Conservation (phyloP, 139 green algal species). For the Tetraselmis striata region DNA sequence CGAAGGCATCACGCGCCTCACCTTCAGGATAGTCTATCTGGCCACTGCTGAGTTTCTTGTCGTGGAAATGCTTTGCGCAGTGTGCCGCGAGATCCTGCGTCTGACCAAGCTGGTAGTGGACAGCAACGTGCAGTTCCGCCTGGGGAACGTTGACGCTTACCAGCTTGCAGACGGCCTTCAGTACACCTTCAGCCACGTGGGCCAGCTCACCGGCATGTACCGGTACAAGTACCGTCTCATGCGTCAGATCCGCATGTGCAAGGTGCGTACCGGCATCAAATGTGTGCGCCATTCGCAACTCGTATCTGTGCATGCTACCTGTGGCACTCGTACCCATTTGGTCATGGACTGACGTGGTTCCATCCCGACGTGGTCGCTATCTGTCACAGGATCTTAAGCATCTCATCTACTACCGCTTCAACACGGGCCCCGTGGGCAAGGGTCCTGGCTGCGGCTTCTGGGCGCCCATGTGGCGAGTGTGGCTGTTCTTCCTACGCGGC, state of each 20-base stretch:
- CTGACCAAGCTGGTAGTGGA: constrained; percentile 98
- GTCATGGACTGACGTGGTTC: too few species aligned
- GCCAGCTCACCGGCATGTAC: constrained; percentile 97
- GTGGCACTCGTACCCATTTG: too few species aligned
- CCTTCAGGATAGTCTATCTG: too few species aligned
- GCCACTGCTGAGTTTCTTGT: too few species aligned
- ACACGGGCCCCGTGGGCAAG: constrained; percentile 95
- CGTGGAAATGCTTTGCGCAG: too few species aligned
- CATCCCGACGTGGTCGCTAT: too few species aligned
- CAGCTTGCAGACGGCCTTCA: constrained; percentile 98
- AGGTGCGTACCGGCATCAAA: too few species aligned
- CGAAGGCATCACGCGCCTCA: too few species aligned
- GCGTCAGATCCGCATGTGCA: constrained; percentile 98
- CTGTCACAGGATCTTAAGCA: constrained; percentile 92
- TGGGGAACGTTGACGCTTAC: constrained; percentile 99
- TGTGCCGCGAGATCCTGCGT: constrained; percentile 97
- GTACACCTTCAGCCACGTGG: constrained; percentile 98
- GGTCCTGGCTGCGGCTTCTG: constrained; percentile 98
- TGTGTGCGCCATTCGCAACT: too few species aligned
- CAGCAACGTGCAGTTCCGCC: constrained; percentile 92
- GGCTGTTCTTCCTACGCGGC: constrained; percentile 99
- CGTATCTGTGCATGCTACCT: too few species aligned
- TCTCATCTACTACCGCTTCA: constrained; percentile 99
- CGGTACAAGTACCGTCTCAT: constrained; percentile 99
- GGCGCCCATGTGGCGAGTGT: constrained; percentile 99